phyloP scores from a whole-genome alignment of 2,329 filamentous ascomycete genomes.

The Sporothrix protearum region DNA sequence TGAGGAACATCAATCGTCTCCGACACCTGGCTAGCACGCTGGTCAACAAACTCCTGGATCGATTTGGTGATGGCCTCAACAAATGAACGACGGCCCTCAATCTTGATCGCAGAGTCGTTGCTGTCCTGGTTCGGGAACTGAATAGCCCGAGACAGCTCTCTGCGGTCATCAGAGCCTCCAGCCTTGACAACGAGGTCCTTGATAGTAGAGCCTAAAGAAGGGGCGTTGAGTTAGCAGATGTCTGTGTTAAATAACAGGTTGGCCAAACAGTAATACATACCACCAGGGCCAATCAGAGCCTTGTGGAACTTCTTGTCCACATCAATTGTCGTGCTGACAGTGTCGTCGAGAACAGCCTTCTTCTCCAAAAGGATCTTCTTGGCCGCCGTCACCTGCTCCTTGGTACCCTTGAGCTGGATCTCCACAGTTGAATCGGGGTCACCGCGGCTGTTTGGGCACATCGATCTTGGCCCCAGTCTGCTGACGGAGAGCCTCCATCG shows the following conservation, averaged over 20 bases:
- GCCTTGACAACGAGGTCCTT: slow-evolving; percentile 82
- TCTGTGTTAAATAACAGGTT: not conserved
- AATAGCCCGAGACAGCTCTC: slow-evolving; percentile 80
- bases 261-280: slow-evolving; percentile 51
- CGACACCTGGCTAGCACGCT: slow-evolving; percentile 78
- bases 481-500: slow-evolving; percentile 85
- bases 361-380: slow-evolving; percentile 88
- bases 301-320: slow-evolving; percentile 95
- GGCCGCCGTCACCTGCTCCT: slow-evolving; percentile 83
- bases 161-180: slow-evolving; percentile 82
- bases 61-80: slow-evolving; percentile 84
- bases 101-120: slow-evolving; percentile 75
- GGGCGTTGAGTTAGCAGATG: slow-evolving; percentile 27
- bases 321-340: slow-evolving; percentile 76
- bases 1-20: slow-evolving; percentile 77
- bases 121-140: slow-evolving; percentile 90
- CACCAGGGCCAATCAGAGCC: slow-evolving; percentile 81
- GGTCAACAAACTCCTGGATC: slow-evolving; percentile 76
- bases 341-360: slow-evolving; percentile 82
- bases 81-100: slow-evolving; percentile 78
- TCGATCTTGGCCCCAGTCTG: slow-evolving; percentile 86
- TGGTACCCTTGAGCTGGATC: slow-evolving; percentile 88
- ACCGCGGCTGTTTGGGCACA: slow-evolving; percentile 77
- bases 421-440: slow-evolving; percentile 69
- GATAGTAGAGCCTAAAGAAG: slow-evolving; percentile 70